Percentiles rank a stretch among this genome's conserved stretches.
These are phyloP conservation scores for Tuber microsphaerosporum DNA, from an alignment of 495 filamentous ascomycete species.

Conservation along the genomic window DNA sequence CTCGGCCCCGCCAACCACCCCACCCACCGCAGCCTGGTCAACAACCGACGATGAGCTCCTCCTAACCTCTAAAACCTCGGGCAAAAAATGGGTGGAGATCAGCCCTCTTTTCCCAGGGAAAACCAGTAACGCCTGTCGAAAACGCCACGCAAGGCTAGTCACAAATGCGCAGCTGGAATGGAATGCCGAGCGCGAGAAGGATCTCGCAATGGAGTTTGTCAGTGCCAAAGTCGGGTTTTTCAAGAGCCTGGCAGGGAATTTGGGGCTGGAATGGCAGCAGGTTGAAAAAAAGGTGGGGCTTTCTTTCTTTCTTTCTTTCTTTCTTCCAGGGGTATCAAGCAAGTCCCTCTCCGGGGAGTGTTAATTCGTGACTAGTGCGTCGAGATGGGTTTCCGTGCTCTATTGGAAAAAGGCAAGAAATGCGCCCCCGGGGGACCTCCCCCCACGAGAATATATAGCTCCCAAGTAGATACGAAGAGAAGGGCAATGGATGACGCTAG, in stretches of 20 bases:
- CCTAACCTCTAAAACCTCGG: conserved; percentile 16
- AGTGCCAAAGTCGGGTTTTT: conserved; percentile 51
- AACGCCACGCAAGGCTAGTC: conserved; percentile 54
- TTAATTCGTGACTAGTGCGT: conserved; percentile 16
- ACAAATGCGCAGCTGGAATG: conserved; percentile 50
- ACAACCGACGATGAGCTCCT: conserved; percentile 29
- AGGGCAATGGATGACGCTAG: background rate
- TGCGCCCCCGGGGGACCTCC: background rate
- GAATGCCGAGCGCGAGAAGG: conserved; percentile 50
- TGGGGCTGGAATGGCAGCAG: conserved; percentile 50
- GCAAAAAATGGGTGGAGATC: conserved; percentile 34
- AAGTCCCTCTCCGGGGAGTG: background rate
- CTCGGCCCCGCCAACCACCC: conserved; percentile 12
- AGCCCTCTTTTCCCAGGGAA: conserved; percentile 48
- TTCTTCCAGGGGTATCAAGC: background rate
- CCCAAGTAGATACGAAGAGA: background rate
- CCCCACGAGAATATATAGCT: background rate
- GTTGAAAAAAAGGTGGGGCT: conserved; percentile 53
- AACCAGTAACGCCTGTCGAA: conserved; percentile 56
- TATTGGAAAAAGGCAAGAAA: conserved; percentile 29
- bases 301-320: background rate
- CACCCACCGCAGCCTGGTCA: conserved; percentile 27
- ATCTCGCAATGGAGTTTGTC: conserved; percentile 50
- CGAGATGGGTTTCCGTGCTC: conserved; percentile 27
- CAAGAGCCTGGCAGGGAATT: conserved; percentile 46